Evolutionary conservation across 176 grass and related monocot species (phyloP).

Genomic region (Tillandsia fasciculata): DNA sequence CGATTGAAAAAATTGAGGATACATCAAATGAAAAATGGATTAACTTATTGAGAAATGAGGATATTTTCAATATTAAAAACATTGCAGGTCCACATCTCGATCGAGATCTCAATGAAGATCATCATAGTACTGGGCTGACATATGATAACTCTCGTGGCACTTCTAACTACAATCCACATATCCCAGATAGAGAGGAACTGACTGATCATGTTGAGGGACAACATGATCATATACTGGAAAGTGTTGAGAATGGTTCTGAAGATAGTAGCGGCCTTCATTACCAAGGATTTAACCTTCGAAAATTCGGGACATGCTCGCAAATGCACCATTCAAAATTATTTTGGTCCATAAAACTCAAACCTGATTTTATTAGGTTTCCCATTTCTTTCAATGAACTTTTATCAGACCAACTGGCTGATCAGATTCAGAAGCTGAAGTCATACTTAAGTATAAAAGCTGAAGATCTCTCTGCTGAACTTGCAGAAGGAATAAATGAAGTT

Average conservation of each 20-base stretch:
- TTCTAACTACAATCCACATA: conserved; percentile 18
- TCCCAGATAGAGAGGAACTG: conserved; percentile 5
- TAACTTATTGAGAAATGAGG: conserved; percentile 1
- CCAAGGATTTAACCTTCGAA: conserved; percentile 18
- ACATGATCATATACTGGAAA: conserved; percentile 6
- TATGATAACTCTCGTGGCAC: background rate
- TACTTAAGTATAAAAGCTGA: conserved; percentile 49
- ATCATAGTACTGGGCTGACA: background rate
- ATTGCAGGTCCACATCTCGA: conserved; percentile 13
- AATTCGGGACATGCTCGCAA: conserved; percentile 55
- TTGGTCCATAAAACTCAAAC: conserved; percentile 34
- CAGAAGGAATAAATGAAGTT: conserved; percentile 45
- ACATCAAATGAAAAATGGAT: conserved; percentile 12
- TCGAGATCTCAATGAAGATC: conserved; percentile 12
- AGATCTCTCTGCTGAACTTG: conserved; percentile 51
- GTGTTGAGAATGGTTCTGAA: conserved; percentile 14
- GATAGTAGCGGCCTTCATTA: conserved; percentile 12
- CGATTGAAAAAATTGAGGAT: conserved; percentile 9
- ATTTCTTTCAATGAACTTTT: conserved; percentile 20
- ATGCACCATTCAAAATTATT: conserved; percentile 42
- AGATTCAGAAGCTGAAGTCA: conserved; percentile 54
- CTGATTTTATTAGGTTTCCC: conserved; percentile 19
- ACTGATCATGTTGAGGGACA: conserved; percentile 17
- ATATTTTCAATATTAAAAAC: background rate
- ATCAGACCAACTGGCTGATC: conserved; percentile 36